A percentile compares a stretch with the other conserved stretches of the same genome.
Conservation (phyloP, 2,329 filamentous ascomycete species). For the Penicillium sp. region DNA sequence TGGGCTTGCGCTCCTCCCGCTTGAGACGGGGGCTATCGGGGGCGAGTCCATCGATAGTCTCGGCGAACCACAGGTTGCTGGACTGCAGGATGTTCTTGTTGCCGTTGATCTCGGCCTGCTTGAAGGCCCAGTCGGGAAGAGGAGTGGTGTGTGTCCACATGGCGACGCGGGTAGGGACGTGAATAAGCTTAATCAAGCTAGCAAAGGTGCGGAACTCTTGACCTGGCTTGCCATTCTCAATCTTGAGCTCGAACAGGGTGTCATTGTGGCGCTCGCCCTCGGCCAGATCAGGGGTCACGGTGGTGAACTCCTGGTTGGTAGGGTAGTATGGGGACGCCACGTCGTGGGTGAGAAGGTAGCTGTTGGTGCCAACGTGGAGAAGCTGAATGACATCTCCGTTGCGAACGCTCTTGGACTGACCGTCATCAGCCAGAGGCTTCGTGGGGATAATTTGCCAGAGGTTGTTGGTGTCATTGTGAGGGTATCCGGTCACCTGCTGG, state of each 20-base stretch:
- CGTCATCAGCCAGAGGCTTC: conserved; percentile 54
- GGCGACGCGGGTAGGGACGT: conserved; percentile 91
- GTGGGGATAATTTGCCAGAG: conserved; percentile 89
- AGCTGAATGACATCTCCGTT: conserved; percentile 87
- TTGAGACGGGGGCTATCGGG: conserved; percentile 71
- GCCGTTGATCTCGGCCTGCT: conserved; percentile 98
- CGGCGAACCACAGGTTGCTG: conserved; percentile 93
- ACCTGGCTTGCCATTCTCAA: conserved; percentile 78
- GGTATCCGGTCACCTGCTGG: conserved; percentile 97
- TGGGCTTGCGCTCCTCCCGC: conserved; percentile 77
- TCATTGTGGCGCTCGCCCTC: conserved; percentile 77
- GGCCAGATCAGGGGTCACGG: conserved; percentile 71
- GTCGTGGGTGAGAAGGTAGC: conserved; percentile 87
- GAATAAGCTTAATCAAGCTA: conserved; percentile 93
- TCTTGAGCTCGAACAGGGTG: conserved; percentile 87
- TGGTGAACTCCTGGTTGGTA: conserved; percentile 98
- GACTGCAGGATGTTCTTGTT: conserved; percentile 92
- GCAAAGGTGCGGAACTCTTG: conserved; percentile 89
- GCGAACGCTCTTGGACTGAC: conserved; percentile 66
- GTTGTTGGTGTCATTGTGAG: conserved; percentile 98
- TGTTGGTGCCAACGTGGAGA: conserved; percentile 82
- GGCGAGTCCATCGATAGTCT: conserved; percentile 81
- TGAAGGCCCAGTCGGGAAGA: conserved; percentile 95
- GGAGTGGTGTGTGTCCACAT: conserved; percentile 98
- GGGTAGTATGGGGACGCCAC: conserved; percentile 95